Percentiles rank a stretch among this genome's conserved stretches.
phyloP scores from a whole-genome alignment of 2,329 filamentous ascomycete genomes.

The Thielaviopsis musarum region DNA sequence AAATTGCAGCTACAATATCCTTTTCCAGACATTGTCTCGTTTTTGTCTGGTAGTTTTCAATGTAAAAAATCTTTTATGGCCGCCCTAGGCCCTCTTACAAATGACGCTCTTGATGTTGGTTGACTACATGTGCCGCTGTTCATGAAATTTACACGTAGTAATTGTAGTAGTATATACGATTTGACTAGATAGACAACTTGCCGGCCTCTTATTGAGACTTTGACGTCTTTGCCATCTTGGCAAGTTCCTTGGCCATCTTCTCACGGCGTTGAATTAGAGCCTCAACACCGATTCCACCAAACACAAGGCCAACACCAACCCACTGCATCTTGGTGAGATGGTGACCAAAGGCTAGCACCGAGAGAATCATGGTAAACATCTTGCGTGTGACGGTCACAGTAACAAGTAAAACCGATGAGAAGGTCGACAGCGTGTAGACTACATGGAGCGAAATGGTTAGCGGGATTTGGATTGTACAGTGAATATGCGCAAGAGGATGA shows the following conservation, averaged over 20 bases:
- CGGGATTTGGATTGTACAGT: background rate
- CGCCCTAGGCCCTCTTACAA: background rate
- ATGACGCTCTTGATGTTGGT: background rate
- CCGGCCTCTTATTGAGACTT: conserved; percentile 15
- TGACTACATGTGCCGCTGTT: background rate
- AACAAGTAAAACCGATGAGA: conserved; percentile 80
- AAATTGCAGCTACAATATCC: background rate
- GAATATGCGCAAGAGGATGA: background rate
- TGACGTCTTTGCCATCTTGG: conserved; percentile 27
- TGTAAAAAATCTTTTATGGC: background rate
- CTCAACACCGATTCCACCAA: conserved; percentile 88
- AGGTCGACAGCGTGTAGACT: conserved; percentile 84
- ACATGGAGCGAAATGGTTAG: conserved; percentile 13
- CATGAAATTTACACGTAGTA: background rate
- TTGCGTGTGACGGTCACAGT: conserved; percentile 96
- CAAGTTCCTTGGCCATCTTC: conserved; percentile 63
- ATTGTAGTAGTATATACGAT: background rate
- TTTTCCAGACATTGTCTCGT: background rate
- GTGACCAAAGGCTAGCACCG: conserved; percentile 88
- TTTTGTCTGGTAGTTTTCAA: background rate
- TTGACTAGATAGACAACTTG: background rate
- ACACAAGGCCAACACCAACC: conserved; percentile 81
- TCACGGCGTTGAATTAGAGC: conserved; percentile 64
- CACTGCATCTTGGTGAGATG: conserved; percentile 76
- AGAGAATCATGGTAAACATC: conserved; percentile 98